These are phyloP conservation scores for sweet orange (Citrus sinensis) DNA, from an alignment of 345 rosid genomes.

Conservation along the genomic window DNA sequence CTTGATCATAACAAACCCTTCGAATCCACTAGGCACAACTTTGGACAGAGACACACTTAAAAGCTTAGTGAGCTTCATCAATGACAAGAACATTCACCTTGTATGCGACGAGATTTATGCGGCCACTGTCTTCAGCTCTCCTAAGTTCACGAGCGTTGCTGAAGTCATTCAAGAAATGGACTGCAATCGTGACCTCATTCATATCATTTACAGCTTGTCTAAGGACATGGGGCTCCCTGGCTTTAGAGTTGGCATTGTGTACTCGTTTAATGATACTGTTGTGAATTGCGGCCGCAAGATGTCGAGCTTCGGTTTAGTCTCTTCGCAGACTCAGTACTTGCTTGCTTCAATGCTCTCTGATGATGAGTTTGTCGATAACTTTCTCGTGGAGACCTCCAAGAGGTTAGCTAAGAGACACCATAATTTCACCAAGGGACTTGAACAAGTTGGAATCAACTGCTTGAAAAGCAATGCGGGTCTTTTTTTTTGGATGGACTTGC, in stretches of 20 bases:
- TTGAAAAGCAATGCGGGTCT: conserved; percentile 62
- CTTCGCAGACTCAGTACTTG: conserved; percentile 65
- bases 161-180: conserved; percentile 54
- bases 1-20: conserved; percentile 71
- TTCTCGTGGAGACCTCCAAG: conserved; percentile 48
- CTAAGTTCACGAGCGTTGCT: conserved; percentile 55
- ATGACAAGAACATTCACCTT: conserved; percentile 56
- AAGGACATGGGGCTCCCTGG: conserved; percentile 96
- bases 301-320: conserved; percentile 87
- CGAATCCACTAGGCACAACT: conserved; percentile 80
- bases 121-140: conserved; percentile 56
- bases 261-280: conserved; percentile 67
- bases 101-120: conserved; percentile 86
- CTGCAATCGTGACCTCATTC: conserved; percentile 53
- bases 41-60: conserved; percentile 46
- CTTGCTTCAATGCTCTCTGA: conserved; percentile 77
- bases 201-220: conserved; percentile 76
- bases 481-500: conserved; percentile 80
- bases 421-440: conserved; percentile 42
- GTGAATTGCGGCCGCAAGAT: conserved; percentile 64
- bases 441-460: conserved; percentile 50
- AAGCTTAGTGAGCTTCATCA: conserved; percentile 47
- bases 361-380: conserved; percentile 45
- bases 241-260: conserved; percentile 72
- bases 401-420: conserved; percentile 48